A percentile compares a stretch with the other conserved stretches of the same genome.
These are phyloP conservation scores for Citrus glauca DNA, from an alignment of 345 rosid genomes.

Conservation along the genomic window DNA sequence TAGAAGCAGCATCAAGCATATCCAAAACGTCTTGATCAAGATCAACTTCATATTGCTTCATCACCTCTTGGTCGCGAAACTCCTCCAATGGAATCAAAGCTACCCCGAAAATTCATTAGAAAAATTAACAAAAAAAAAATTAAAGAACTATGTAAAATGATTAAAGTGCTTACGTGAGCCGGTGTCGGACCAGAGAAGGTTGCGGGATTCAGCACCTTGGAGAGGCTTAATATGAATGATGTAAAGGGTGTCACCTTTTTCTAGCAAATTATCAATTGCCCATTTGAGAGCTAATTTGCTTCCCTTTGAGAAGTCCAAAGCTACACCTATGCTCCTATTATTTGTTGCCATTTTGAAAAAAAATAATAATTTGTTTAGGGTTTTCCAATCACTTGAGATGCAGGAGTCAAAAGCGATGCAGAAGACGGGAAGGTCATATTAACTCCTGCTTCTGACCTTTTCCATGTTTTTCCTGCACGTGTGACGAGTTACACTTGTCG, in stretches of 20 bases:
- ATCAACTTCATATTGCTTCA: slow-evolving; percentile 56
- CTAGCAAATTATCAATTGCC: slow-evolving; percentile 53
- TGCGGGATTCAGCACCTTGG: slow-evolving; percentile 34
- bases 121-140: neutral
- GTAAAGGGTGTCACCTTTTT: slow-evolving; percentile 44
- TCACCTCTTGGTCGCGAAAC: slow-evolving; percentile 56
- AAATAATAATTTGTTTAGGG: too few relatives aligned
- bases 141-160: neutral
- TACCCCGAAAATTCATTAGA: slow-evolving; percentile 16
- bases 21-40: slow-evolving; percentile 61
- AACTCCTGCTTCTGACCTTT: too few relatives aligned
- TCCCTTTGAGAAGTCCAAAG: slow-evolving; percentile 64
- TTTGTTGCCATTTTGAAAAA: slow-evolving; percentile 10
- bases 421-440: too few relatives aligned
- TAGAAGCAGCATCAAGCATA: slow-evolving; percentile 54
- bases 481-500: too few relatives aligned
- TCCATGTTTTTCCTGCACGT: too few relatives aligned
- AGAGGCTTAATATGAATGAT: slow-evolving; percentile 40
- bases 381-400: neutral
- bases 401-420: neutral
- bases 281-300: slow-evolving; percentile 70
- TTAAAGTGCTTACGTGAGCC: slow-evolving; percentile 45
- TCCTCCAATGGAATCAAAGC: slow-evolving; percentile 74
- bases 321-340: slow-evolving; percentile 50
- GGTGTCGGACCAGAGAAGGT: slow-evolving; percentile 41